A percentile compares a stretch with the other conserved stretches of the same genome.
Evolutionary conservation across 148 eudicot genomes (phyloP).

Genomic region (Camellia sinensis): DNA sequence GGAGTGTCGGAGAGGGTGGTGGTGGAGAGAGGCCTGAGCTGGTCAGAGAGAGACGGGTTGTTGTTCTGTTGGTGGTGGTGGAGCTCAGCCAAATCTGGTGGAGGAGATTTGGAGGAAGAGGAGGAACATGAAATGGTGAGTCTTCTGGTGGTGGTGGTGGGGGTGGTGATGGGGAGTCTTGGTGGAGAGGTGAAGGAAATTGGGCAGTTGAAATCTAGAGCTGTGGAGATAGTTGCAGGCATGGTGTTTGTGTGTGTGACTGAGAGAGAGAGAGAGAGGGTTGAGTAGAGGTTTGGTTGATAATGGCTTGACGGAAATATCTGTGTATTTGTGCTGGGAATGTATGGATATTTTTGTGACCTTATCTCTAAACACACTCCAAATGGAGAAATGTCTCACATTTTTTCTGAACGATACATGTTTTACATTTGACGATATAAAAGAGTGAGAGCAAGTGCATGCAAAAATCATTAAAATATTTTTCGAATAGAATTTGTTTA

Average conservation of each 20-base stretch:
- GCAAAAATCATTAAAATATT: too few relatives aligned
- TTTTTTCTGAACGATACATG: too few relatives aligned
- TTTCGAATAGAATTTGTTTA: too few relatives aligned
- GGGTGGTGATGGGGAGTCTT: constrained; percentile 15
- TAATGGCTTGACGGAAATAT: neutral
- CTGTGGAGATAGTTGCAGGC: constrained; percentile 59
- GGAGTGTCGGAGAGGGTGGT: constrained; percentile 44
- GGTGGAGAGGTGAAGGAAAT: constrained; percentile 24
- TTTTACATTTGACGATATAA: too few relatives aligned
- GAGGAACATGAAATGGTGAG: constrained; percentile 39
- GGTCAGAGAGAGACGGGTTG: constrained; percentile 73
- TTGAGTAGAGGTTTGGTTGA: neutral
- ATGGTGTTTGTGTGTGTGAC: constrained; percentile 16
- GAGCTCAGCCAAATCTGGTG: constrained; percentile 30
- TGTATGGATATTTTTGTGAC: neutral
- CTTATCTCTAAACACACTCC: constrained; percentile 5
- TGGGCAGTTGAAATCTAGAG: constrained; percentile 49
- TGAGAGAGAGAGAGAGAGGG: constrained; percentile 16
- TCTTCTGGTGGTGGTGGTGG: constrained; percentile 15
- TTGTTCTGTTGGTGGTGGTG: constrained; percentile 19
- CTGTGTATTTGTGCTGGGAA: neutral
- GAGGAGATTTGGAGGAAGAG: constrained; percentile 43
- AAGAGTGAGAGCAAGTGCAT: too few relatives aligned
- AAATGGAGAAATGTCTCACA: too few relatives aligned
- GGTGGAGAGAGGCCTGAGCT: constrained; percentile 62